Conservation (phyloP, 306 rosid genomes). For the Arachis stenosperma region DNA sequence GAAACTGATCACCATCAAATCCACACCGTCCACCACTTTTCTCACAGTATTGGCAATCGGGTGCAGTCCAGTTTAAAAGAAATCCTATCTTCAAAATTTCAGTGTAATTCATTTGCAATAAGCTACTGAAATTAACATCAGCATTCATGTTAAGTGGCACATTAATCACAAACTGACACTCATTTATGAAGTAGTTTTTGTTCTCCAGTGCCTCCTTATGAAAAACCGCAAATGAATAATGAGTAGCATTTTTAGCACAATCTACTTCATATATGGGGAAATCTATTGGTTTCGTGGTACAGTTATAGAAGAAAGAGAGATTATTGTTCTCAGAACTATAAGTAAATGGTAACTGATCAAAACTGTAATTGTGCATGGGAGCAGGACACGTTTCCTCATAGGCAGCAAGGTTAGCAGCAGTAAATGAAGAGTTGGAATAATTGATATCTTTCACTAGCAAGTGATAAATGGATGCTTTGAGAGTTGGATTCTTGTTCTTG, state of each 20-base stretch:
- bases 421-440: conserved; percentile 53
- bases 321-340: conserved; percentile 39
- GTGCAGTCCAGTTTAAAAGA: conserved; percentile 60
- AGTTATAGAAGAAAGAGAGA: conserved; percentile 65
- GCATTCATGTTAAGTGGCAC: conserved; percentile 45
- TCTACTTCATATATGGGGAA: conserved; percentile 41
- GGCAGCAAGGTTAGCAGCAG: conserved; percentile 41
- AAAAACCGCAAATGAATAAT: conserved; percentile 60
- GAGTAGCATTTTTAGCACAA: conserved; percentile 55
- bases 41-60: conserved; percentile 57
- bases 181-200: conserved; percentile 42
- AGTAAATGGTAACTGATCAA: conserved; percentile 53
- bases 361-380: conserved; percentile 54
- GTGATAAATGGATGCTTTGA: conserved; percentile 52
- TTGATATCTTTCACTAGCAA: conserved; percentile 54
- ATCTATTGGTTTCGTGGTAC: conserved; percentile 49
- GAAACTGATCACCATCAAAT: conserved; percentile 39
- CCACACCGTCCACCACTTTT: conserved; percentile 71
- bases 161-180: conserved; percentile 52
- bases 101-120: conserved; percentile 42
- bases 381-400: conserved; percentile 52
- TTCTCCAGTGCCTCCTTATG: conserved; percentile 50
- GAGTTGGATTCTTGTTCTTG: conserved; percentile 48
- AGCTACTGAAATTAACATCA: conserved; percentile 24
- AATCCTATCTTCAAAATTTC: conserved; percentile 67